phyloP scores from a whole-genome alignment of 2,329 filamentous ascomycete species.

The Pseudogymnoascus sp. region DNA sequence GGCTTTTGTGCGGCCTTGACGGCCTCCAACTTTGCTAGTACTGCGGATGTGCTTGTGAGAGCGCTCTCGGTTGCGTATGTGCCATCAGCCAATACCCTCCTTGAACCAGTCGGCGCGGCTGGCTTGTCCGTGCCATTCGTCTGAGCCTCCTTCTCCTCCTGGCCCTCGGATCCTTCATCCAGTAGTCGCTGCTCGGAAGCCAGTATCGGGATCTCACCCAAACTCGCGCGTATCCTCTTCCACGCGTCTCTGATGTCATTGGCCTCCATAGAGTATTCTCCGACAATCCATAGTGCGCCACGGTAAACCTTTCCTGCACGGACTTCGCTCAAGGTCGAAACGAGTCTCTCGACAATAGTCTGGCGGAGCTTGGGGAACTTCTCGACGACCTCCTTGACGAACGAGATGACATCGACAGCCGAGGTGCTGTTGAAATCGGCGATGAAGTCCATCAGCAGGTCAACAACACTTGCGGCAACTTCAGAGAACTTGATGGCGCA shows the following conservation, averaged over 20 bases:
- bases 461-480: constrained; percentile 92
- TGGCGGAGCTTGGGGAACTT: constrained; percentile 87
- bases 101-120: constrained; percentile 70
- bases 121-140: constrained; percentile 74
- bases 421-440: constrained; percentile 96
- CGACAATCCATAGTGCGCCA: constrained; percentile 94
- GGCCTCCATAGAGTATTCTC: constrained; percentile 91
- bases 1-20: constrained; percentile 97
- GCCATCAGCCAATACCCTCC: constrained; percentile 89
- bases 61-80: constrained; percentile 97
- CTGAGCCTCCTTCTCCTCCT: constrained; percentile 52
- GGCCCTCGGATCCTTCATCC: constrained; percentile 69
- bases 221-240: constrained; percentile 87
- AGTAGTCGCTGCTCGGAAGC: constrained; percentile 88
- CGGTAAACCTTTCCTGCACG: constrained; percentile 95
- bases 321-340: constrained; percentile 85
- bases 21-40: constrained; percentile 84
- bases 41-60: constrained; percentile 83
- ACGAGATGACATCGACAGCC: constrained; percentile 94
- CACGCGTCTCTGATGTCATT: constrained; percentile 92
- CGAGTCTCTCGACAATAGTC: constrained; percentile 80
- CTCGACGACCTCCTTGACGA: constrained; percentile 98
- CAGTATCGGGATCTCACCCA: constrained; percentile 95
- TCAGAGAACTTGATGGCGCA: constrained; percentile 99
- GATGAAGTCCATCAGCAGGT: constrained; percentile 97